Percentiles rank a stretch among this genome's conserved stretches.
These are phyloP conservation scores for Prunus kanzakura DNA, from an alignment of 306 rosid species.

Conservation along the genomic window DNA sequence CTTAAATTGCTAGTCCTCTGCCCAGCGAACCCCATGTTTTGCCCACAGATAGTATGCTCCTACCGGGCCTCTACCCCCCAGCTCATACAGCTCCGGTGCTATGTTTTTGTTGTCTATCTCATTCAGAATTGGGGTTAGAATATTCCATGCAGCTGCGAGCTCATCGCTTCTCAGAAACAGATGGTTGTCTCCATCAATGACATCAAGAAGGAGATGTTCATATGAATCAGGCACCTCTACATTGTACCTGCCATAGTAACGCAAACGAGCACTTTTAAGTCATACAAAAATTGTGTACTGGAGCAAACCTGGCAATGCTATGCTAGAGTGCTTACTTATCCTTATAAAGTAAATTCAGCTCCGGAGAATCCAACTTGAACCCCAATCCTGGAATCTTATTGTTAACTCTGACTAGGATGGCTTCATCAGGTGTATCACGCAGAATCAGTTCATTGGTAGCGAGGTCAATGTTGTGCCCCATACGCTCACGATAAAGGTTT, in stretches of 20 bases:
- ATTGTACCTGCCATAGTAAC: conserved; percentile 50
- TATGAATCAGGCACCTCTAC: conserved; percentile 85
- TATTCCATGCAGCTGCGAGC: conserved; percentile 78
- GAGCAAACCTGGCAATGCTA: conserved; percentile 4
- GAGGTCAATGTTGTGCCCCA: conserved; percentile 59
- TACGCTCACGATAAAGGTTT: conserved; percentile 54
- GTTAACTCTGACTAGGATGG: conserved; percentile 80
- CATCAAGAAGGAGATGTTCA: conserved; percentile 88
- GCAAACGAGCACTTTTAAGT: neutral
- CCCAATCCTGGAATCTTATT: conserved; percentile 94
- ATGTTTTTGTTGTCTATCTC: conserved; percentile 67
- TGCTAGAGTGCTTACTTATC: conserved; percentile 62
- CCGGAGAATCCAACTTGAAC: conserved; percentile 81
- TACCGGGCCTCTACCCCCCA: conserved; percentile 82
- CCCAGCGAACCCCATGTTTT: conserved; percentile 71
- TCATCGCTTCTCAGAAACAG: conserved; percentile 88
- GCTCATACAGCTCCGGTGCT: conserved; percentile 71
- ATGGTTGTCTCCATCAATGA: conserved; percentile 76
- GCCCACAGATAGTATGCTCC: conserved; percentile 95
- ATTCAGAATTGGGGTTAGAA: conserved; percentile 61
- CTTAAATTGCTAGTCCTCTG: conserved; percentile 47
- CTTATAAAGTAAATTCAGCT: conserved; percentile 77
- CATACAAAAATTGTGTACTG: conserved; percentile 5
- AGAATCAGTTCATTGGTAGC: conserved; percentile 86
- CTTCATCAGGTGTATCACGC: conserved; percentile 82